Evolutionary conservation across 2,329 filamentous ascomycete genomes (phyloP).

Genomic region (Aschersonia sp.): DNA sequence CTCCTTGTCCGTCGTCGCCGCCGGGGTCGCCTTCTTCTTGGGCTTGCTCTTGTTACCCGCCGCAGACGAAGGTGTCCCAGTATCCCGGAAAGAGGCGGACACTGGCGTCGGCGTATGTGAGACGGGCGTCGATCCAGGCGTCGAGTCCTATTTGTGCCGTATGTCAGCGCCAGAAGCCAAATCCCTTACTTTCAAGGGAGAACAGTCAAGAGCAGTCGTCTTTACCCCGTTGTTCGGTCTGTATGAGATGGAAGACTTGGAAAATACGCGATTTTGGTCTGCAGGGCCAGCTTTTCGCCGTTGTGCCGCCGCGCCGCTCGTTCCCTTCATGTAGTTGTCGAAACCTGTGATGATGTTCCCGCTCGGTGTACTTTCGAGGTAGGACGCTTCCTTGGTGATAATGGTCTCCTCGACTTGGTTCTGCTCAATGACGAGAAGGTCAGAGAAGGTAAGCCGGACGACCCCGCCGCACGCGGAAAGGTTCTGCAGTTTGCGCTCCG

Average conservation of each 20-base stretch:
- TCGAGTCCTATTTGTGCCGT: conserved; percentile 20
- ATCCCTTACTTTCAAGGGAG: neutral
- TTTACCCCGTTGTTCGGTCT: conserved; percentile 25
- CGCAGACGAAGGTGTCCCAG: conserved; percentile 38
- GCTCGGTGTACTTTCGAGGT: conserved; percentile 76
- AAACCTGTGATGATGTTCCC: conserved; percentile 98
- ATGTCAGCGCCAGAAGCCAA: neutral
- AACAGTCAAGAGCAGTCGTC: neutral
- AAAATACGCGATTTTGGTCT: conserved; percentile 64
- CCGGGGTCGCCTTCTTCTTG: conserved; percentile 27
- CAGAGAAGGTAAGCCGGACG: too few species aligned
- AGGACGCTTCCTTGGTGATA: conserved; percentile 67
- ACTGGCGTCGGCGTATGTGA: conserved; percentile 39
- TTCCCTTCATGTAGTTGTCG: conserved; percentile 94
- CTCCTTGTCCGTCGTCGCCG: conserved; percentile 10
- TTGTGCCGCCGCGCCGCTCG: conserved; percentile 45
- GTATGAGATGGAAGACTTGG: conserved; percentile 48
- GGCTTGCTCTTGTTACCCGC: conserved; percentile 35
- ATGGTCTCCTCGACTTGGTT: conserved; percentile 60
- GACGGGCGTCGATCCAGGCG: conserved; percentile 27
- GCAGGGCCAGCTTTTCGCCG: conserved; percentile 49
- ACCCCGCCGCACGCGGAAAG: too few species aligned
- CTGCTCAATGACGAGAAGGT: conserved; percentile 8
- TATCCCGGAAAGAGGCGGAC: conserved; percentile 37
- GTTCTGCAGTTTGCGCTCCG: too few species aligned